Percentiles rank a stretch among this genome's conserved stretches.
Conservation (phyloP, 106 monocot species). For the Phalaenopsis aphrodite region DNA sequence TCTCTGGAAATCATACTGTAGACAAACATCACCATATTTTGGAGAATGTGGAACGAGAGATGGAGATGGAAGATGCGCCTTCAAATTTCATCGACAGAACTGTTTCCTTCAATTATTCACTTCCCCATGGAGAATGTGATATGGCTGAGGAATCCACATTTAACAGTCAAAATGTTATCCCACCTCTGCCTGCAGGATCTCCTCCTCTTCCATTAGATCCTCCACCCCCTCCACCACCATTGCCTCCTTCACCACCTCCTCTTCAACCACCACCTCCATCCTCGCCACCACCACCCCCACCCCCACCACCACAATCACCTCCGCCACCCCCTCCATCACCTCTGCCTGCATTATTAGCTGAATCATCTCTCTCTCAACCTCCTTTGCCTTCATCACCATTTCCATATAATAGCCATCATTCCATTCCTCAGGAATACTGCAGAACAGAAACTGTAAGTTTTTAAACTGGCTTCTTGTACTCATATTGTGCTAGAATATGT, state of each 20-base stretch:
- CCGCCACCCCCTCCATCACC: slow-evolving; percentile 21
- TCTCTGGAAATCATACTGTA: slow-evolving; percentile 10
- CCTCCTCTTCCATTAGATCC: slow-evolving; percentile 46
- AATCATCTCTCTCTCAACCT: slow-evolving; percentile 16
- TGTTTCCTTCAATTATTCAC: slow-evolving; percentile 12
- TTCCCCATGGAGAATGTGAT: slow-evolving; percentile 7
- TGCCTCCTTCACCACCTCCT: slow-evolving; percentile 31
- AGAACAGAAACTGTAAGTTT: slow-evolving; percentile 52
- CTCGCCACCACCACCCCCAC: slow-evolving; percentile 29
- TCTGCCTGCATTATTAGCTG: slow-evolving; percentile 5
- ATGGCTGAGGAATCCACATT: slow-evolving; percentile 9
- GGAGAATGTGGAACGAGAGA: slow-evolving; percentile 56
- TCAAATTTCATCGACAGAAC: slow-evolving; percentile 7
- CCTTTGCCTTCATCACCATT: slow-evolving; percentile 21
- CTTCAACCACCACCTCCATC: slow-evolving; percentile 28
- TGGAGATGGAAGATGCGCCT: slow-evolving; percentile 74
- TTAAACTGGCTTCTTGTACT: background rate
- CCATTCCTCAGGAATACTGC: slow-evolving; percentile 43
- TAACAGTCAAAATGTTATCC: slow-evolving; percentile 27
- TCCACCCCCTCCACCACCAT: slow-evolving; percentile 36
- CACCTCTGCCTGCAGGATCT: slow-evolving; percentile 45
- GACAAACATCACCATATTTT: slow-evolving; percentile 30
- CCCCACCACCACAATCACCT: slow-evolving; percentile 28
- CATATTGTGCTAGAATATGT: slow-evolving; percentile 3
- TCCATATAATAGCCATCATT: slow-evolving; percentile 22